Conservation (phyloP, 164 flowering plant species). For the Vitis vinifera region ASM3070453v1 NC_081808.1:7092001-7092500, state of each 20-base stretch:
- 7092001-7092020: too few species aligned
- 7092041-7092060: too few species aligned
- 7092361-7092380: constrained; percentile 71
- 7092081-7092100: too few species aligned
- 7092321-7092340: constrained; percentile 80
- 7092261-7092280: constrained; percentile 86
- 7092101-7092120: too few species aligned
- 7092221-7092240: background rate
- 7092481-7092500: constrained; percentile 15
- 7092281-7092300: constrained; percentile 62
- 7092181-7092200: background rate
- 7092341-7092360: constrained; percentile 92
- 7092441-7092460: constrained; percentile 26
- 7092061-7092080: too few species aligned
- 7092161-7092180: too few species aligned
- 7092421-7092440: constrained; percentile 36
- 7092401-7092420: constrained; percentile 59
- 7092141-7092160: too few species aligned
- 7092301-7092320: constrained; percentile 78
- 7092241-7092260: constrained; percentile 55
- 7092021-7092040: too few species aligned
- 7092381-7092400: constrained; percentile 98
- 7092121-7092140: too few species aligned
- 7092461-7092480: constrained; percentile 28
- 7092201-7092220: background rate